Evolutionary conservation across 257 asterid species (phyloP), one percentile per base, ranked within the genome.

Genomic region (Marsdenia floribunda): DNA sequence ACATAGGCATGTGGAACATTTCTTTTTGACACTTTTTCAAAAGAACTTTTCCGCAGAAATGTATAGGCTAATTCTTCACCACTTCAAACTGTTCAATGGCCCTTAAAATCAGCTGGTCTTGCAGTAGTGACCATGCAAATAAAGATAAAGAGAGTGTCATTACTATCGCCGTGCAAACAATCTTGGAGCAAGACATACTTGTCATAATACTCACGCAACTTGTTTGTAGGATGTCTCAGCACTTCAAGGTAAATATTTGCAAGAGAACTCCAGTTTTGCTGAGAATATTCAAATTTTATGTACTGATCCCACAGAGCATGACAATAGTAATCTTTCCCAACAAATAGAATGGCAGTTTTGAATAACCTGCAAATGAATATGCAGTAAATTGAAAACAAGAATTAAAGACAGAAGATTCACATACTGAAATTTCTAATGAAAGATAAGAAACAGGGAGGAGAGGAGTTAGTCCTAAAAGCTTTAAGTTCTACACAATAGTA

Each of bases 231-330:
- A 81, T 85, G 91, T 75, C 82, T 85, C 87, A 93, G 84, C 71
- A 88, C 85, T 87, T 88, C 88, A 52, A 90, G 80, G 87, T 93
- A 91, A 83, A 89, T 85, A 46, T 87, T 85, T 53, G 96, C 94
- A 77, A 93, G 96, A 81, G 82, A 85, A 67, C 78, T 81, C 97
- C 97, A 93, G 53, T 94, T 87, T 78, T 89, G 88, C 73, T 80
- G 91, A 75, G 75, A 78, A 75, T 84, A 88, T 81, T 91, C 97
- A 86, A 84, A 91, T 79, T 85, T 86, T 85, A 93, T 77, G 88
- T 93, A 93, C 78, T 81, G 88, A 85, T 90, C 96, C 98, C 98
- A 93, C 55, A 93, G 76, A 70, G 79, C 86, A 78, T 90, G 97
- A 81, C 91, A 88, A 80, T 77, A 79, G 86, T 91, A 93, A 85